Evolutionary conservation across 768 basidiomycete genomes (phyloP), one percentile per base, ranked within the genome.

Genomic region (Paxillus involutus): DNA sequence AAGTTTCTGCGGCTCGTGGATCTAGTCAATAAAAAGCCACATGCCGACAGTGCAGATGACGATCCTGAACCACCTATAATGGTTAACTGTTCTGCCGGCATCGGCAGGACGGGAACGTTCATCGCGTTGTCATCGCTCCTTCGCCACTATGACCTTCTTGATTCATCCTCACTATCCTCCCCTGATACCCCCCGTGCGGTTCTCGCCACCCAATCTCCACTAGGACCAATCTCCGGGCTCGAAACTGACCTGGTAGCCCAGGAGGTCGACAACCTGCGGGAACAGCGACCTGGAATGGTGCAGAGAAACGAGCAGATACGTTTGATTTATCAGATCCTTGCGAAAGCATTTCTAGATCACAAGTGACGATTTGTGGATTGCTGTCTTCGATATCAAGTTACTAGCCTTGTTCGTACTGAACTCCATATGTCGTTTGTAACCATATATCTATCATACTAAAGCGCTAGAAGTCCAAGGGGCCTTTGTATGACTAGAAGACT

Each of bases 41-140:
- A 62, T 24, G 58, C 70, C 10, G 24, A 40, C 14, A 50, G 55
- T 13, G 48, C 57, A 10, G 59, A 63, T 19, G 63, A 61, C 30
- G 80, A 86, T 59, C 73, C 80, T 13, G 85, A 88, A 57, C 87
- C 88, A n/a, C 91, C 91, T 0, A 80, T 89, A 57, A 80, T 94
- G 61, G 80, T 91, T 30, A 83, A 89, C 57, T 95, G 93, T 65
- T 93, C 91, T 26, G 93, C 94, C 1, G 93, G 93, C 4, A 78
- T 94, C 53, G 93, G 93, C 3, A 80, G 93, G 35, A 93, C 93
- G 4, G 93, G 93, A 16, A 81, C 91, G 6, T 93, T 92, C 71
- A 89, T 95, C 64, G 84, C 89, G 0, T 65, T 93, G 39, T 83
- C 83, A 9, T 94, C 91, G 12, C 74, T 94, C 36, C 76, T 94